Evolutionary conservation across 2,329 filamentous ascomycete genomes (phyloP).

Genomic region (Teratosphaeria epicoccoides): DNA sequence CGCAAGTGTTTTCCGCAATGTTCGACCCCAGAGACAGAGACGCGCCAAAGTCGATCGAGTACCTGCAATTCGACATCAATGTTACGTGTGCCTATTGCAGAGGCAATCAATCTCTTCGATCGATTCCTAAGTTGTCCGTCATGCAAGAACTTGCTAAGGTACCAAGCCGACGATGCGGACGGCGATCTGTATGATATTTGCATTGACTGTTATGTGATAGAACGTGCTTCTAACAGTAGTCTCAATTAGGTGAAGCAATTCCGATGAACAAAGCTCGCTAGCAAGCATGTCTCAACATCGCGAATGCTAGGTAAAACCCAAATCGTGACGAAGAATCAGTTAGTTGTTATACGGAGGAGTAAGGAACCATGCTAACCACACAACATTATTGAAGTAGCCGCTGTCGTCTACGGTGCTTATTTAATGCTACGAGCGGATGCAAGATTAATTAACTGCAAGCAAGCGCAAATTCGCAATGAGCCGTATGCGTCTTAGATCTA

Average conservation of each 20-base stretch:
- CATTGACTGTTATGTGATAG: slow-evolving; percentile 97
- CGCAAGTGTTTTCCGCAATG: slow-evolving; percentile 72
- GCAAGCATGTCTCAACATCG: no score
- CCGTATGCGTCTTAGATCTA: no score
- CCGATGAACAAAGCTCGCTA: slow-evolving; percentile 65
- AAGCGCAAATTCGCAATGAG: no score
- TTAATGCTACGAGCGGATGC: no score
- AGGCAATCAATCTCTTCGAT: slow-evolving; percentile 95
- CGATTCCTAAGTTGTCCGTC: slow-evolving; percentile 84
- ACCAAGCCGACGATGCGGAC: slow-evolving; percentile 46
- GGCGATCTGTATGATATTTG: slow-evolving; percentile 90
- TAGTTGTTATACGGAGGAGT: no score
- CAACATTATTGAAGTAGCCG: no score
- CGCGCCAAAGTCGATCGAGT: slow-evolving; percentile 57
- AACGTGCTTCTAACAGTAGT: slow-evolving; percentile 77
- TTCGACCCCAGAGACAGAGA: slow-evolving; percentile 55
- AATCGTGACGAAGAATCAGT: no score
- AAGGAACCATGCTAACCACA: no score
- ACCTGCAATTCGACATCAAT: slow-evolving; percentile 73
- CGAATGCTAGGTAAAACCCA: no score
- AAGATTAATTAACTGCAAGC: no score
- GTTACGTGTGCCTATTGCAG: slow-evolving; percentile 93
- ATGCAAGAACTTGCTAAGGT: slow-evolving; percentile 57
- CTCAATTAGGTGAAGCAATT: slow-evolving; percentile 91
- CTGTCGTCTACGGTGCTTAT: no score